Base-by-base conservation (phyloP, 2,329 filamentous ascomycete genomes). In the Phyllosticta citriasiana region DNA sequence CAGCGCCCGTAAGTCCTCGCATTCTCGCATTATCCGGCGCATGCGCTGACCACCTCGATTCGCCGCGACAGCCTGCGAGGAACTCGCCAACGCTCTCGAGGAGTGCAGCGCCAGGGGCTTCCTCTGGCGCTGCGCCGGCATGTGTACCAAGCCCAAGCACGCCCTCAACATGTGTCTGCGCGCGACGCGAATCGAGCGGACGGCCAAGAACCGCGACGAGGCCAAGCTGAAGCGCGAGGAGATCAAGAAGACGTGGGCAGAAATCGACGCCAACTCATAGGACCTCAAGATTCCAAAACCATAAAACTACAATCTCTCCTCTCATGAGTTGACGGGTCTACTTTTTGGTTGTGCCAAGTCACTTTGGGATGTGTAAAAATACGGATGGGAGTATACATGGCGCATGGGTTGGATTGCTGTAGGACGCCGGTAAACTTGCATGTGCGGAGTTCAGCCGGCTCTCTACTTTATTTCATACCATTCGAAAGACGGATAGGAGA, bases 61-160 rank as follows among this genome's bases (percentile, higher is more conserved):
- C 22, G 16, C 27, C 27, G 27, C 53, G 61, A 59, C 50, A 99
- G 94, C 88, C 70, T 99, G 94, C 82, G 90, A 93, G 75, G 91
- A 96, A 67, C 85, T 99, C 73, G 96, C 97, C 85, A 87, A 81
- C 57, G 88, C 89, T 55, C 89, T 99, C 67, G 94, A 97, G 71
- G 91, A 97, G 79, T 99, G 94, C 78, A 94, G 99, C 72, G 88
- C 89, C 33, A 84, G 83, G 63, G 94, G 94, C 60, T 99, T 99
- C 77, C 77, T 99, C 62, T 92, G 89, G 84, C 97, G 96, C 76
- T 86, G 89, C 1, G 78, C 90, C 64, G 94, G 94, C 61, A 90
- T 88, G 80, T 99, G 94, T 83, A 97, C 91, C 74, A 83, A 87
- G 51, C 83, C 88, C 64, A 99, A 99, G 76, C 81, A 84, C 52